Conservation (phyloP, 805 yeast species). For the Pichia cephalocereana region DNA sequence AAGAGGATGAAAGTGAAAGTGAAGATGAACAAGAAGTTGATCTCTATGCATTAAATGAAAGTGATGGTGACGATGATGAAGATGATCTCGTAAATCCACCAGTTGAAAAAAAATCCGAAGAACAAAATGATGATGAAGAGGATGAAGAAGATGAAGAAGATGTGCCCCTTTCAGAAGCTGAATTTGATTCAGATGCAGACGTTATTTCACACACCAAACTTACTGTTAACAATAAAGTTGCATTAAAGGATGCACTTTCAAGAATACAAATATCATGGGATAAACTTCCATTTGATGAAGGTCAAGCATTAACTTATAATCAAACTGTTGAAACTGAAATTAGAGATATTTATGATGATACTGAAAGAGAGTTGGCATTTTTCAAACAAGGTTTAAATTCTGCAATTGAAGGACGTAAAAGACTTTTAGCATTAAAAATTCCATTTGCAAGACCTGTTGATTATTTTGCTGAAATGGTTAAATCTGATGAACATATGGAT, state of each 20-base stretch:
- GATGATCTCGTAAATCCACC: conserved; percentile 17
- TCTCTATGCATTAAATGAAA: conserved; percentile 23
- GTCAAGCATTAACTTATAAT: conserved; percentile 59
- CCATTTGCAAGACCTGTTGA: conserved; percentile 92
- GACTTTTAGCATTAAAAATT: conserved; percentile 58
- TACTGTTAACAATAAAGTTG: conserved; percentile 82
- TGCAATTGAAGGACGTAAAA: conserved; percentile 59
- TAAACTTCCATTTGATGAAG: conserved; percentile 72
- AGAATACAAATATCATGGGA: conserved; percentile 59
- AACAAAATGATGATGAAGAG: conserved; percentile 33
- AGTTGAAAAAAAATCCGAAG: neutral
- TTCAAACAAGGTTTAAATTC: conserved; percentile 91
- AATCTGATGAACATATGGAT: conserved; percentile 97
- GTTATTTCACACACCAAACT: conserved; percentile 85
- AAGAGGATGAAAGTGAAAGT: conserved; percentile 21
- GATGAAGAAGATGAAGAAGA: conserved; percentile 71
- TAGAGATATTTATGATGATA: conserved; percentile 88
- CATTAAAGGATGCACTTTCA: conserved; percentile 60
- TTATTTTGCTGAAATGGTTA: conserved; percentile 97
- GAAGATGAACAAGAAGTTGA: conserved; percentile 28
- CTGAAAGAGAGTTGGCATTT: conserved; percentile 90
- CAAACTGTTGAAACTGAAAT: conserved; percentile 55
- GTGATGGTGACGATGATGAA: conserved; percentile 32
- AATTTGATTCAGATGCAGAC: conserved; percentile 89
- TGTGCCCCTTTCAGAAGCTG: conserved; percentile 83